Evolutionary conservation across 2,329 filamentous ascomycete genomes (phyloP), one percentile per base, ranked within the genome.

Genomic region (Colletotrichum lini): DNA sequence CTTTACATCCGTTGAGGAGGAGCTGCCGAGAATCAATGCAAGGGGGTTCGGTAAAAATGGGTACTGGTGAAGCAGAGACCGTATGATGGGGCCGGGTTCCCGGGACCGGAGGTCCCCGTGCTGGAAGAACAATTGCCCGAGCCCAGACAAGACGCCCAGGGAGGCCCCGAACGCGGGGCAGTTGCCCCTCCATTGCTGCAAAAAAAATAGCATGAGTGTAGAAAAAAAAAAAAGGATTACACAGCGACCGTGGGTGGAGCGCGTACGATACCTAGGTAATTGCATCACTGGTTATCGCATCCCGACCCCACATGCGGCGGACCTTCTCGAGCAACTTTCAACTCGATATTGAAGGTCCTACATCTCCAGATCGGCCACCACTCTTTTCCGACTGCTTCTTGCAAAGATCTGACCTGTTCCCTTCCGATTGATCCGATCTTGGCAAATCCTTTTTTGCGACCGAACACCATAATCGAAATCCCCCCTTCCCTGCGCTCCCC

Each of bases 91-190:
- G 18, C 52, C n/a, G n/a, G 40, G 12, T 35, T 42, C 53, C 53
- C 35, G 53, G n/a, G 18, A 30, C 35, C 18, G 53, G 53, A 56
- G 35, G 18, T 21, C 23, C 54, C 18, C 16, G 8, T 13, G 4
- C 35, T n/a, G 65, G 65, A 67, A 62, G 10, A 67, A 67, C 13
- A 40, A 67, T 67, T 61, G 26, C 56, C 65, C 65, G 65, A 12
- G 23, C 8, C 8, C 23, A 45, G 56, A 26, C 50, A 45, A 21
- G 44, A 56, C 10, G 38, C 54, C 23, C 15, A 56, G 35, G 30
- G 58, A 64, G 38, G 44, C 35, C 30, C 50, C 42, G 44, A 57
- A 40, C 50, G 65, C 65, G 56, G 65, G 65, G 65, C 65, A 67
- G 13, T 26, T 21, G 5, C 16, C 21, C 40, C 50, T 38, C 45